A percentile compares a stretch with the other conserved stretches of the same genome.
These are phyloP conservation scores for Seminavis robusta DNA, from an alignment of 108 stramenopile species.

Conservation along the genomic window DNA sequence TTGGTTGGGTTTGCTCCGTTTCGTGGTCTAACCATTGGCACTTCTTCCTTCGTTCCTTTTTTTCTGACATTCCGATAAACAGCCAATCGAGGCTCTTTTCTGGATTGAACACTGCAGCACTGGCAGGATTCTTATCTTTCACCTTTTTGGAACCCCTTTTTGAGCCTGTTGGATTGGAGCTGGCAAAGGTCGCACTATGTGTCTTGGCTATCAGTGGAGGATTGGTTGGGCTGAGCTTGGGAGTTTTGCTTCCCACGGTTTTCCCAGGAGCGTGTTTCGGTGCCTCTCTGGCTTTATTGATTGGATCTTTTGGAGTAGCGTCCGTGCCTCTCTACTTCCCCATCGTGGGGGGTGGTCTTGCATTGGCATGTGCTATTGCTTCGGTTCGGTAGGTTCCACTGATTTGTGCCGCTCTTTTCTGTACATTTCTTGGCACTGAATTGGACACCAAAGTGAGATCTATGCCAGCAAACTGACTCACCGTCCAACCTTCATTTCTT, in stretches of 20 bases:
- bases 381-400: slow-evolving; percentile 30
- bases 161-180: slow-evolving; percentile 41
- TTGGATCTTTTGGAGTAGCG: slow-evolving; percentile 21
- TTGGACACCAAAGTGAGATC: too few species aligned
- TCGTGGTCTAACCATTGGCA: neutral
- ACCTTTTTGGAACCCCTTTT: slow-evolving; percentile 54
- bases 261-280: slow-evolving; percentile 63
- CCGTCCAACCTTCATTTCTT: neutral
- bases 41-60: neutral
- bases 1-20: too few species aligned
- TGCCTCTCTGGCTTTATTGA: slow-evolving; percentile 28
- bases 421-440: too few species aligned
- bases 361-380: slow-evolving; percentile 25
- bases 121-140: slow-evolving; percentile 33
- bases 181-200: slow-evolving; percentile 50
- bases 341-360: slow-evolving; percentile 22
- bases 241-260: slow-evolving; percentile 53
- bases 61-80: slow-evolving; percentile 12
- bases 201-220: slow-evolving; percentile 45
- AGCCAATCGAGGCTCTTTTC: slow-evolving; percentile 42
- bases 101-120: slow-evolving; percentile 36
- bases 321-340: slow-evolving; percentile 23
- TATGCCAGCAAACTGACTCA: neutral
- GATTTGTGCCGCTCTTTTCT: neutral
- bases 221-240: slow-evolving; percentile 60